Percentiles rank a stretch among this genome's conserved stretches.
phyloP scores from a whole-genome alignment of 1,139 yeast genomes.

The Tardiomyces digboiensis region DNA sequence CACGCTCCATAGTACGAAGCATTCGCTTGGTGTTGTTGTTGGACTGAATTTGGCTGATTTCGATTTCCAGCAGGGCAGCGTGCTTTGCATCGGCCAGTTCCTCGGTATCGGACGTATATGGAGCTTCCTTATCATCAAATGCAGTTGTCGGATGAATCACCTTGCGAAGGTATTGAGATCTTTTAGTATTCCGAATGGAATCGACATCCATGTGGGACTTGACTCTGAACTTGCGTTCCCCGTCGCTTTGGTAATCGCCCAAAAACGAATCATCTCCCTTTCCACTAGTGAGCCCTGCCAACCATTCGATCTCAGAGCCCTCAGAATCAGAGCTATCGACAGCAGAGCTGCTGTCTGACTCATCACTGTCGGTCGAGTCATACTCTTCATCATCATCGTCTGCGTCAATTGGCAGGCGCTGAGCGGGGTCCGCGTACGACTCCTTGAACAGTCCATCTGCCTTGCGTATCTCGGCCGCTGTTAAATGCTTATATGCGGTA shows the following conservation, averaged over 20 bases:
- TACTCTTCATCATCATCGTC: conserved; percentile 10
- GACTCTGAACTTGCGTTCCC: conserved; percentile 23
- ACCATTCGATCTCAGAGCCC: not conserved
- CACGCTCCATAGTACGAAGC: conserved; percentile 62
- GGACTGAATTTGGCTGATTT: conserved; percentile 55
- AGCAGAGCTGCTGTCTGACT: conserved; percentile 1
- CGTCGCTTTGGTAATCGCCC: conserved; percentile 19
- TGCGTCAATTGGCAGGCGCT: not conserved
- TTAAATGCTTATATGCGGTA: not conserved
- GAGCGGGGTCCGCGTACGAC: not conserved
- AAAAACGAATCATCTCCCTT: conserved; percentile 34
- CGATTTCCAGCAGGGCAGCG: conserved; percentile 51
- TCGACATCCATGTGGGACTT: conserved; percentile 30
- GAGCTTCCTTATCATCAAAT: conserved; percentile 31
- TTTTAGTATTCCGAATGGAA: conserved; percentile 37
- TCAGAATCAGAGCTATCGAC: not conserved
- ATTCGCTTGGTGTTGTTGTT: conserved; percentile 41
- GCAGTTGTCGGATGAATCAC: conserved; percentile 34
- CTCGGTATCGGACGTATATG: conserved; percentile 66
- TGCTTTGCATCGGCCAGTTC: conserved; percentile 57
- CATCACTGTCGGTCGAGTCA: conserved; percentile 8
- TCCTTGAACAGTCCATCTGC: not conserved
- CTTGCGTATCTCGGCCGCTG: not conserved
- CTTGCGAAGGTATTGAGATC: conserved; percentile 28
- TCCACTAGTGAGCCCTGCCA: not conserved